Conservation (phyloP, 306 rosid genomes). For the Acacia crassicarpa region DNA sequence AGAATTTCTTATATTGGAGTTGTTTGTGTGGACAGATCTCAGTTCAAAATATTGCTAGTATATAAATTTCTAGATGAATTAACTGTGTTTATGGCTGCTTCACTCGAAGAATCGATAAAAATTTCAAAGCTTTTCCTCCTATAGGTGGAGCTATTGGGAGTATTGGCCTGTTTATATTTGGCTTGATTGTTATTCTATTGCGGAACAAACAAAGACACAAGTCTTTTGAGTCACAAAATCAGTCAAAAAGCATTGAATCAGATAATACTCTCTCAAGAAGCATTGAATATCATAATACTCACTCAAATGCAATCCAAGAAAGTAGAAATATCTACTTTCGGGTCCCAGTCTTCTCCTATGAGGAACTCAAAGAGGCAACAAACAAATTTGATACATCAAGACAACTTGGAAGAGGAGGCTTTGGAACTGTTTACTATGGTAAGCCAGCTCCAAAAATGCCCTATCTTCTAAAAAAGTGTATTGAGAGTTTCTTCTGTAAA, state of each 20-base stretch:
- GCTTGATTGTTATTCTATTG: too few species aligned
- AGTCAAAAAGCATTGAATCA: neutral
- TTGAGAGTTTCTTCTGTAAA: neutral
- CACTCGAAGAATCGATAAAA: neutral
- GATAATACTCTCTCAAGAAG: neutral
- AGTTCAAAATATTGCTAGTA: neutral
- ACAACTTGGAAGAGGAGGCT: neutral
- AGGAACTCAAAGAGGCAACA: too few species aligned
- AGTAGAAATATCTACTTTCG: constrained; percentile 27
- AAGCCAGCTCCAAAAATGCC: neutral
- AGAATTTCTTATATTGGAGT: neutral
- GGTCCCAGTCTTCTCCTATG: constrained; percentile 27
- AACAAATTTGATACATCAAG: too few species aligned
- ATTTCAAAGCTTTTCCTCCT: neutral
- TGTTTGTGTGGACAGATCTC: neutral
- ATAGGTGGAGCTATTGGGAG: constrained; percentile 25
- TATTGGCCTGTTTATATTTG: neutral
- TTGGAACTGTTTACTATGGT: constrained; percentile 41
- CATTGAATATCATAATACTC: neutral
- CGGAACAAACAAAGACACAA: neutral
- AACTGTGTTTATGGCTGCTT: neutral
- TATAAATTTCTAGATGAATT: too few species aligned
- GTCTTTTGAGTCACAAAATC: neutral
- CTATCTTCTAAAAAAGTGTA: neutral
- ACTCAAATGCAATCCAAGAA: neutral